Evolutionary conservation across 1,284 basidiomycete genomes (phyloP).

Genomic region (Somion occarium): DNA sequence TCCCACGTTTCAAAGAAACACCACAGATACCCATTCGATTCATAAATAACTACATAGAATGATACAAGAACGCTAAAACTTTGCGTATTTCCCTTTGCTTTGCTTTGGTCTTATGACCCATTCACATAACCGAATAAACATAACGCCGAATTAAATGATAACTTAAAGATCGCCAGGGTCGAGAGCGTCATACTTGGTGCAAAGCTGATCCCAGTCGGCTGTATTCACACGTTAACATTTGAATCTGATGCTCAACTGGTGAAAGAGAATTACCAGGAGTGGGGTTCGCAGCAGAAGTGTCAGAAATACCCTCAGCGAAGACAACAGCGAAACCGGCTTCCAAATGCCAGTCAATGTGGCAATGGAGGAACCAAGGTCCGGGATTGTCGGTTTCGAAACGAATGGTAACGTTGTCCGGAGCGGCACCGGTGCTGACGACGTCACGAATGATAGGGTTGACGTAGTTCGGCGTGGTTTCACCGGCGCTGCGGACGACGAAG

Average conservation of each 20-base stretch:
- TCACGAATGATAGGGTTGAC: conserved; percentile 27
- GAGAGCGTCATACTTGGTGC: conserved; percentile 2
- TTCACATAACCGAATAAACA: too few species aligned
- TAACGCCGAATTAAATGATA: too few species aligned
- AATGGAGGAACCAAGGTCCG: conserved; percentile 8
- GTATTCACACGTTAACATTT: background rate
- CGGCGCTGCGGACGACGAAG: conserved; percentile 12
- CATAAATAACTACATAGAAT: too few species aligned
- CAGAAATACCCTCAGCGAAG: conserved; percentile 5
- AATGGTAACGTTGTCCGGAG: conserved; percentile 17
- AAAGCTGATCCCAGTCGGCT: conserved; percentile 6
- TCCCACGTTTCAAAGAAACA: too few species aligned
- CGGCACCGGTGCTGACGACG: conserved; percentile 15
- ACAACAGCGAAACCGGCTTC: conserved; percentile 8
- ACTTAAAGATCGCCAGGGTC: background rate
- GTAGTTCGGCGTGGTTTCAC: conserved; percentile 27
- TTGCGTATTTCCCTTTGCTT: too few species aligned
- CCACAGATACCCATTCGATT: too few species aligned
- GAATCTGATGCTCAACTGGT: background rate
- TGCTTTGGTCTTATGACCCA: too few species aligned
- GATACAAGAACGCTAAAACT: too few species aligned
- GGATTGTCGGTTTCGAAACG: conserved; percentile 12
- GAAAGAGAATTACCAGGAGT: conserved; percentile 12
- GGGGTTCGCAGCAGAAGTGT: conserved; percentile 12
- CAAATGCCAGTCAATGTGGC: conserved; percentile 8